These are phyloP conservation scores for Termitomyces sp. DNA, from an alignment of 768 basidiomycete genomes.

Conservation along the genomic window DNA sequence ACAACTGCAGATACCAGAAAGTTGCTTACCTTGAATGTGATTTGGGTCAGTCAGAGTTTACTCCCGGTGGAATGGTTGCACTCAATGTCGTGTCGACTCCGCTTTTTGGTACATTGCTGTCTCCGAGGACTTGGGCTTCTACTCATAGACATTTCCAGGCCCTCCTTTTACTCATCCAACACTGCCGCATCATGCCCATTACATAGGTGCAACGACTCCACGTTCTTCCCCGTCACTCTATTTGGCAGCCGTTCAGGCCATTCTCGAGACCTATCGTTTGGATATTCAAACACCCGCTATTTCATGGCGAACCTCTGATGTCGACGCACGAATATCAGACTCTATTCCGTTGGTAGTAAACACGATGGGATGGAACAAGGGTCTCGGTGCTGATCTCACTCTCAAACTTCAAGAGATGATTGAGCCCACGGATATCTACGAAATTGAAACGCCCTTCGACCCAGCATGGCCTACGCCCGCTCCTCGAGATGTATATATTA, in stretches of 20 bases:
- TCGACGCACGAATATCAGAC: constrained; percentile 44
- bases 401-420: constrained; percentile 65
- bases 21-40: constrained; percentile 95
- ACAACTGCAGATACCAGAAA: constrained; percentile 54
- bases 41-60: constrained; percentile 92
- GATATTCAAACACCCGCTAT: constrained; percentile 57
- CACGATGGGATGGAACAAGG: constrained; percentile 97
- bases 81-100: constrained; percentile 68
- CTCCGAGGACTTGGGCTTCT: background rate
- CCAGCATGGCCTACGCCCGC: constrained; percentile 18
- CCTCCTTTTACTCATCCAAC: constrained; percentile 86
- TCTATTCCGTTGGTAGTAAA: constrained; percentile 86
- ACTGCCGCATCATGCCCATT: constrained; percentile 73
- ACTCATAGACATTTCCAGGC: constrained; percentile 42
- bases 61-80: constrained; percentile 81
- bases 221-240: constrained; percentile 76
- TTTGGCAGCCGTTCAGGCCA: constrained; percentile 60
- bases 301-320: constrained; percentile 25
- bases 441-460: constrained; percentile 36
- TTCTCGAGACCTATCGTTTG: constrained; percentile 65
- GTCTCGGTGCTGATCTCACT: constrained; percentile 82
- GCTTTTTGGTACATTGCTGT: constrained; percentile 57
- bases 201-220: constrained; percentile 77
- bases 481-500: background rate
- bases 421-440: constrained; percentile 60